Evolutionary conservation across 495 filamentous ascomycete species (phyloP), one percentile per base, ranked within the genome.

Genomic region (Echria macrotheca): DNA sequence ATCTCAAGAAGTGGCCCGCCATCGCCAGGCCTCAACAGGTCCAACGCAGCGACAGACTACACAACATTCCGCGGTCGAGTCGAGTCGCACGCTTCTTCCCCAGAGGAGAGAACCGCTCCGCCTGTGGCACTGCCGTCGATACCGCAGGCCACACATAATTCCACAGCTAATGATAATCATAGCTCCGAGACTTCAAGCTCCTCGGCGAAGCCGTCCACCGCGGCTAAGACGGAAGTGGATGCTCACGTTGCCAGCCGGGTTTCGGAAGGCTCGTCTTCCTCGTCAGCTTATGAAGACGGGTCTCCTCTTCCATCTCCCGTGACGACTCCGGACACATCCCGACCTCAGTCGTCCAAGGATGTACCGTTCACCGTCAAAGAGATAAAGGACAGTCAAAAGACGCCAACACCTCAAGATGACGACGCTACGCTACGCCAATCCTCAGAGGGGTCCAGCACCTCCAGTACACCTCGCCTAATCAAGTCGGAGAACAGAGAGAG

Each of bases 271-370:
- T 75, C 72, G 0, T 74, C 69, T 0, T 56, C 62, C 7, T 74
- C 72, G 11, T 75, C 72, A 0, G 67, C 61, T 14, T 68, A 59
- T 11, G 69, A 71, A 44, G 72, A 75, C 44, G 54, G 54, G 6
- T 72, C 71, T 14, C 63, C 65, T 1, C 66, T 66, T 15, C 63
- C 69, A 1, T 66, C 65, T 1, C 61, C 63, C 23, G 58, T 57
- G 3, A 70, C 66, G 10, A 76, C 72, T 2, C 71, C 73, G 9
- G 69, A 75, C 42, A 73, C 70, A 3, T 74, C 71, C 1, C 64
- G 69, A 15, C 67, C 69, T 2, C 72, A 74, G 31, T 70, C 69
- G 15, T 62, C 64, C 14, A 69, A 67, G 38, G 69, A 63, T 21
- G 4, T 55, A 7, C 41, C 55, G 2, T 38, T 63, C 9, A 33